Base-by-base conservation (phyloP, 164 flowering plant genomes). In the Dillenia suffruticosa region DNA sequence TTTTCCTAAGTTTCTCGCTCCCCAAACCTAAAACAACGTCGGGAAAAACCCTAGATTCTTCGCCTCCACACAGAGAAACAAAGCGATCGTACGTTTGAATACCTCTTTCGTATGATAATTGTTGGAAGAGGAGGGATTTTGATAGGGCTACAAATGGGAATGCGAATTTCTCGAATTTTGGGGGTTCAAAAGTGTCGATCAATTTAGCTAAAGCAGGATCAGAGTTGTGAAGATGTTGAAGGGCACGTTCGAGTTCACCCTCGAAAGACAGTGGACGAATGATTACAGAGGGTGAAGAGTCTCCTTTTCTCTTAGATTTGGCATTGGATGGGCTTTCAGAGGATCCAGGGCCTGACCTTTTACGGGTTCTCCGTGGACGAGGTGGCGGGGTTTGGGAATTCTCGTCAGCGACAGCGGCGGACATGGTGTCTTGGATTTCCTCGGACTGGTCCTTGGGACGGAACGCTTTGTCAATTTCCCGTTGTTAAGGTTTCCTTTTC, bases 111-210 rank as follows among this genome's bases (percentile, higher is more conserved):
- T 5, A 32, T 7, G 40, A 32, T 32, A 77, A 76, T 50, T 77
- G 81, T 58, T 74, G 81, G 61, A n/a, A 77, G 16, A 77, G 64
- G 8, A 77, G 71, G 63, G 67, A 57, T 61, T 43, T 71, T 0
- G 76, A 51, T 14, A 77, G 75, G 48, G 81, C 65, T 3, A 63
- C 63, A 48, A 74, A 74, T 7, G 78, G 81, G 3, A 70, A 52
- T 48, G 15, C 16, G 8, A 14, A 26, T 7, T 71, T 60, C 3
- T 48, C 64, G 63, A 77, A 61, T 1, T 57, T 9, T 7, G 78
- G 81, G 11, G 70, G 72, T 5, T 14, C 53, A n/a, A 67, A 63
- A 44, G 65, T 11, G 54, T 57, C 61, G 61, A 77, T 71, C 8
- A 71, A 56, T 11, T 69, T 2, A 5, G 69, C 64, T 13, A 77